Evolutionary conservation across 1,284 basidiomycete genomes (phyloP), one percentile per base, ranked within the genome.

Genomic region (Volvariella surrecta): DNA sequence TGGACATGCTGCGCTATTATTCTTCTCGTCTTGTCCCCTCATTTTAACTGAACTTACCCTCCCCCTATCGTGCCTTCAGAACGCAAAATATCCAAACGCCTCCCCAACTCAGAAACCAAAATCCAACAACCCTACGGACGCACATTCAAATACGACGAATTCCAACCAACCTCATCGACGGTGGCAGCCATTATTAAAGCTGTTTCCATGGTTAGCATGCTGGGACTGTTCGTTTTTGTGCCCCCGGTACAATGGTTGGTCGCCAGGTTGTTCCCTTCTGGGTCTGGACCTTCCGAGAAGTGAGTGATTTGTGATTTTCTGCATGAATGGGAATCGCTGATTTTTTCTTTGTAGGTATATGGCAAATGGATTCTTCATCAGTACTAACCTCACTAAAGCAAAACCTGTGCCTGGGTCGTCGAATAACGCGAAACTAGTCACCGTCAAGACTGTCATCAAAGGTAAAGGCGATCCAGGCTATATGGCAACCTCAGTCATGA

Each of bases 381-480:
- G 74, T 17, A 79, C 72, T 73, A 44, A 68, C 46, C 49, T 63
- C 41, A 62, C 64, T 0, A n/a, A 35, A 35, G 34, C 34, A 6
- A 8, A 6, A 8, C 13, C 13, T 35, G 56, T 65, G 13, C 61
- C 69, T 4, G 55, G 57, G 11, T 56, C 66, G 3, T 57, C 63
- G 1, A 31, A 31, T 9, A 6, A 6, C 15, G 18, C 13, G 6
- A 35, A 35, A 3, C 63, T 70, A 15, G 62, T 75, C n/a, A 66
- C 73, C 40, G 74, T 83, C 21, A 79, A 82, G 50, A 79, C 71
- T 1, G 71, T 74, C 28, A 61, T 81, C 42, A 66, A 60, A 40
- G 82, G 76, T 1, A 67, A 76, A 35, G 87, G 87, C n/a, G 88
- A 92, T 55, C 85, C 88, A 3, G 88, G 89, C 2, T 91, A 92